phyloP scores from a whole-genome alignment of 345 rosid species.

The Limnanthes douglasii region DNA sequence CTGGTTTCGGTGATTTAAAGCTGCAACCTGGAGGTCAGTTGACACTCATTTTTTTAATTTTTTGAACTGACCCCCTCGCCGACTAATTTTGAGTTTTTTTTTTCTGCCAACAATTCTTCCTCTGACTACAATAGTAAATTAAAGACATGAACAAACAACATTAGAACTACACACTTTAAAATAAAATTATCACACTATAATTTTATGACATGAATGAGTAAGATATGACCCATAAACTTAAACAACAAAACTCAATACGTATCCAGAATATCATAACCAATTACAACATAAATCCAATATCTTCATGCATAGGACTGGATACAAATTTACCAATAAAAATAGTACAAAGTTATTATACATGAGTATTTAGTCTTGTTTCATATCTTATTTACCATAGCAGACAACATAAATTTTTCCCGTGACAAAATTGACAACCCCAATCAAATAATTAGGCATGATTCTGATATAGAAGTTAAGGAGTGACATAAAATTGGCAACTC shows the following conservation, averaged over 20 bases:
- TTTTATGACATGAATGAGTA: neutral
- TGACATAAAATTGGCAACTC: no score
- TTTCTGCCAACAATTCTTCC: constrained; percentile 71
- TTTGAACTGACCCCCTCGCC: constrained; percentile 49
- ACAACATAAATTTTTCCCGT: no score
- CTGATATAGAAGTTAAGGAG: no score
- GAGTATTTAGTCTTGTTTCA: no score
- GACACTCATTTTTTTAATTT: constrained; percentile 48
- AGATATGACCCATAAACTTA: neutral
- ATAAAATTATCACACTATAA: neutral
- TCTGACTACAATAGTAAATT: constrained; percentile 51
- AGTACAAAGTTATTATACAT: no score
- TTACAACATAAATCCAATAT: no score
- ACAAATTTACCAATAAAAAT: no score
- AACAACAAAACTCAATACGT: neutral
- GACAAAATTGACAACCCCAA: no score
- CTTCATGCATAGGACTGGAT: no score
- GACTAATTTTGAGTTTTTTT: constrained; percentile 41
- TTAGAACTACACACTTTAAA: constrained; percentile 1
- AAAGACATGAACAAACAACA: neutral
- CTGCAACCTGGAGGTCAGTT: constrained; percentile 70
- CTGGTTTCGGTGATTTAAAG: constrained; percentile 37
- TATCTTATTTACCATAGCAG: no score
- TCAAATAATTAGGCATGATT: no score
- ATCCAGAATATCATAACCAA: no score